phyloP scores from a whole-genome alignment of 164 flowering plant species.

The Stephania japonica region DNA sequence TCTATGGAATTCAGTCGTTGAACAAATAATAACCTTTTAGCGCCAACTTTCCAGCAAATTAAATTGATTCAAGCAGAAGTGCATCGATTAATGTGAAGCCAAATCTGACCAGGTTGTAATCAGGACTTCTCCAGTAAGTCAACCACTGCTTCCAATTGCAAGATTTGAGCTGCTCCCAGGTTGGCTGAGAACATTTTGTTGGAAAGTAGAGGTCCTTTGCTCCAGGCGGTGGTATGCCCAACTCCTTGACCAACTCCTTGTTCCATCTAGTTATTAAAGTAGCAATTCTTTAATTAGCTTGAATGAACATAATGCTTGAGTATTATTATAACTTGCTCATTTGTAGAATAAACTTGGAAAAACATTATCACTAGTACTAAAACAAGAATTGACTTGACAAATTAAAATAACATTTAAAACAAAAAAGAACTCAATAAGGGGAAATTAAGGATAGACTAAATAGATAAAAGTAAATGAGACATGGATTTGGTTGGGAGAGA shows the following conservation, averaged over 20 bases:
- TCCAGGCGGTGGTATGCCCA: slow-evolving; percentile 23
- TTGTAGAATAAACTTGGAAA: too few species aligned
- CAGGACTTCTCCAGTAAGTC: slow-evolving; percentile 95
- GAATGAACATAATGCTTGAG: too few species aligned
- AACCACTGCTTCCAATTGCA: slow-evolving; percentile 85
- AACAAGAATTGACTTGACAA: too few species aligned
- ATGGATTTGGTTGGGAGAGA: too few species aligned
- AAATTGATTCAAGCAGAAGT: slow-evolving; percentile 64
- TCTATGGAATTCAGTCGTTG: neutral
- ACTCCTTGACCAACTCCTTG: slow-evolving; percentile 37
- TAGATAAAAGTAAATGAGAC: too few species aligned
- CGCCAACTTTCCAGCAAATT: slow-evolving; percentile 72
- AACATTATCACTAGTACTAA: too few species aligned
- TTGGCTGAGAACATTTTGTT: slow-evolving; percentile 54
- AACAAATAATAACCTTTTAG: slow-evolving; percentile 50
- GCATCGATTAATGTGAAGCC: slow-evolving; percentile 59
- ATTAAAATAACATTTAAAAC: too few species aligned
- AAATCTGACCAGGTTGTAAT: slow-evolving; percentile 65
- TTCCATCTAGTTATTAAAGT: too few species aligned
- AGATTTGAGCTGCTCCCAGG: slow-evolving; percentile 63
- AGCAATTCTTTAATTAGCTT: too few species aligned
- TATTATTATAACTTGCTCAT: too few species aligned
- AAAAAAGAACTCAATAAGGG: too few species aligned
- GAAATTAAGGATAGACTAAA: too few species aligned
- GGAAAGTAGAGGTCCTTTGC: slow-evolving; percentile 54